phyloP scores from a whole-genome alignment of 2,329 filamentous ascomycete genomes.

The Diaporthe sp. region DNA sequence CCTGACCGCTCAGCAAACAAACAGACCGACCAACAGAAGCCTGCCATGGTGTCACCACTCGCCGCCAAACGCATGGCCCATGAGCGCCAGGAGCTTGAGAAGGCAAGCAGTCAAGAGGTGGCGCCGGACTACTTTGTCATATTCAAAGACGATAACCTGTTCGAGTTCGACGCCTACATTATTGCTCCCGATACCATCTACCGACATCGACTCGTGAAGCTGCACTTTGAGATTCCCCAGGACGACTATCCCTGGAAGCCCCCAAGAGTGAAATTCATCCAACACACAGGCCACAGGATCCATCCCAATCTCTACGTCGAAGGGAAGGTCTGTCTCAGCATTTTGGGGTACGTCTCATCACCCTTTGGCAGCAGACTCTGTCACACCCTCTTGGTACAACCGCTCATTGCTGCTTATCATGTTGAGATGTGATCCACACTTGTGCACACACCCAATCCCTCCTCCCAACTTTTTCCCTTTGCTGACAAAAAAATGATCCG shows the following conservation, averaged over 20 bases:
- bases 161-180: slow-evolving; percentile 6
- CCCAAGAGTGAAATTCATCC: slow-evolving; percentile 3
- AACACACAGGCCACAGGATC: neutral
- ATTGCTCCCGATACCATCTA: slow-evolving; percentile 24
- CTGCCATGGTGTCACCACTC: neutral
- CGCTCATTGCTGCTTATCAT: neutral
- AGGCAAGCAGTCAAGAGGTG: neutral
- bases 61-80: slow-evolving; percentile 4
- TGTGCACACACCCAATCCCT: too few relatives aligned
- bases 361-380: neutral
- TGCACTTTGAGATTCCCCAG: neutral
- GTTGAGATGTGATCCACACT: neutral
- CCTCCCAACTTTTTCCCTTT: too few relatives aligned
- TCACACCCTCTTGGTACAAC: too few relatives aligned
- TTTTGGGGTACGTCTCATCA: slow-evolving; percentile 2
- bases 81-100: slow-evolving; percentile 9
- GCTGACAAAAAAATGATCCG: neutral
- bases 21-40: neutral
- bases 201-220: neutral
- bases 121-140: slow-evolving; percentile 12
- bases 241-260: neutral
- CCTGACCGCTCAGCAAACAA: neutral
- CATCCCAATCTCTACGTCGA: neutral
- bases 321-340: slow-evolving; percentile 7
- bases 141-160: slow-evolving; percentile 1